A percentile compares a stretch with the other conserved stretches of the same genome.
Evolutionary conservation across 2,329 filamentous ascomycete genomes (phyloP).

Genomic region (Calonectria ilicicola): DNA sequence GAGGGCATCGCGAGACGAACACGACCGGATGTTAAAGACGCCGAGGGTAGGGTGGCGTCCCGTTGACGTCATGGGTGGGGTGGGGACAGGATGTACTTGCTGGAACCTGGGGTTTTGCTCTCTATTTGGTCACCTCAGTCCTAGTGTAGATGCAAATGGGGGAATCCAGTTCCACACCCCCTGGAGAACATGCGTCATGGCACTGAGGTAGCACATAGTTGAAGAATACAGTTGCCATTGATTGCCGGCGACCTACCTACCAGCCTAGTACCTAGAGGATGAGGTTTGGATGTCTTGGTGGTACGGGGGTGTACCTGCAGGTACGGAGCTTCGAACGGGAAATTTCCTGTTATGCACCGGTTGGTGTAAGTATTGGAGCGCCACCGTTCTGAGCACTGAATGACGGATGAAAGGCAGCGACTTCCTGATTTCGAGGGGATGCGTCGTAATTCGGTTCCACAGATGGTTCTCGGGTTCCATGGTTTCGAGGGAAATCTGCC

Average conservation of each 20-base stretch:
- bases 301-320: conserved; percentile 15
- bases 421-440: neutral
- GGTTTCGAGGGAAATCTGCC: neutral
- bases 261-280: neutral
- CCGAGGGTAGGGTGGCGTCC: conserved; percentile 15
- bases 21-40: conserved; percentile 10
- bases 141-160: neutral
- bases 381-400: neutral
- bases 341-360: neutral
- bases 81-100: neutral
- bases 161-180: no score
- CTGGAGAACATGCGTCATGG: neutral
- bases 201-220: neutral
- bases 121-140: neutral
- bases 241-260: neutral
- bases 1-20: conserved; percentile 26
- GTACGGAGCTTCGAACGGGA: neutral
- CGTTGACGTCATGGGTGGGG: conserved; percentile 24
- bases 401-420: neutral
- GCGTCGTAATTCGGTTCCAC: neutral
- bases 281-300: neutral
- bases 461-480: neutral
- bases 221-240: neutral
- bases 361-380: conserved; percentile 34
- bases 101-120: neutral